phyloP scores from a whole-genome alignment of 2,329 filamentous ascomycete genomes.

The Pseudocercospora macadamiae region DNA sequence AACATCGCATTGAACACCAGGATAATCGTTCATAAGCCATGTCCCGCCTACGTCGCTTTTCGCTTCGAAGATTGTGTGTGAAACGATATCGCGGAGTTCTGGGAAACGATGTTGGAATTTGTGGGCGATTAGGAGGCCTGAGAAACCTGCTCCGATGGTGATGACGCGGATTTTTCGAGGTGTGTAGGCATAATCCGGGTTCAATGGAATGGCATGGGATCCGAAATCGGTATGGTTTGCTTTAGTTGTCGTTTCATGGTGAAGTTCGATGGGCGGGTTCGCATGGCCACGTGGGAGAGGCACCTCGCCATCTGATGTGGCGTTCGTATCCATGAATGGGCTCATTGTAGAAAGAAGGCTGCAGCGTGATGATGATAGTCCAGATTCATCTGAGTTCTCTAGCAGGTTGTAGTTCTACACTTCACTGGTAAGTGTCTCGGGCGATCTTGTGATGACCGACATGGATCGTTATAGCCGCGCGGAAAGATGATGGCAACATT shows the following conservation, averaged over 20 bases:
- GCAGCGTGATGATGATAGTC: not conserved
- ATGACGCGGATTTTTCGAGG: slow-evolving; percentile 6
- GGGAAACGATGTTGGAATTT: slow-evolving; percentile 10
- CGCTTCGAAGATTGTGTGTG: slow-evolving; percentile 6
- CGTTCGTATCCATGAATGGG: not conserved
- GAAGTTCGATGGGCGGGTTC: too few species aligned
- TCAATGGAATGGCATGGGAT: not conserved
- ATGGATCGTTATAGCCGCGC: too few species aligned
- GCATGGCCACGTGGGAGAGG: too few species aligned
- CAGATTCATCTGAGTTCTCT: not conserved
- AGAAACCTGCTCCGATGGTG: slow-evolving; percentile 18
- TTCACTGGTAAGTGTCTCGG: not conserved
- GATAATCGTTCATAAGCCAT: slow-evolving; percentile 9
- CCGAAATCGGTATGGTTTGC: not conserved
- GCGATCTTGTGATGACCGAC: not conserved
- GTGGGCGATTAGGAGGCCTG: slow-evolving; percentile 11
- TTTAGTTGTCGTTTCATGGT: not conserved
- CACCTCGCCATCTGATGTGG: not conserved
- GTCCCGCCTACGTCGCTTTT: slow-evolving; percentile 14
- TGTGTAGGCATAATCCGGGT: slow-evolving; percentile 4
- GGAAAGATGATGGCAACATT: not conserved
- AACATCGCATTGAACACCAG: slow-evolving; percentile 14
- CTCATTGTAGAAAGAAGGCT: not conserved
- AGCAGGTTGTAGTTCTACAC: not conserved
- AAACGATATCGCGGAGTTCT: not conserved